Conservation (phyloP, 306 rosid genomes). For the Herpetospermum pedunculosum region DNA sequence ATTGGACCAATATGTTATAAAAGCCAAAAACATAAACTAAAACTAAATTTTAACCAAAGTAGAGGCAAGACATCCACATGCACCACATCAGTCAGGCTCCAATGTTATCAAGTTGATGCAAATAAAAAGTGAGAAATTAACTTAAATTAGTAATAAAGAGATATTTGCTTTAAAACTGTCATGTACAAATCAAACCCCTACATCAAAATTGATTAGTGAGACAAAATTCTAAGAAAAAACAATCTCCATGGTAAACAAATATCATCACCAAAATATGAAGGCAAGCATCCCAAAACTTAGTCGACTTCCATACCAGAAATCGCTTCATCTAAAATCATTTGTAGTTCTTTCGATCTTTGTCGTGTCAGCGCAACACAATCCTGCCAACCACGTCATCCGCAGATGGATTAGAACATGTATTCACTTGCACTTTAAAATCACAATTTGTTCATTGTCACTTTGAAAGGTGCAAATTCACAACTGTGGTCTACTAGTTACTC, state of each 20-base stretch:
- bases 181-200: neutral
- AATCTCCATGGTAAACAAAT: neutral
- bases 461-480: neutral
- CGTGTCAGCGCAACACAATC: conserved; percentile 67
- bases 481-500: neutral
- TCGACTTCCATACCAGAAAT: conserved; percentile 51
- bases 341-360: conserved; percentile 68
- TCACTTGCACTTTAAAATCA: neutral
- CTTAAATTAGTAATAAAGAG: neutral
- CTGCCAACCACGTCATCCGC: conserved; percentile 37
- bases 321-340: conserved; percentile 43
- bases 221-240: neutral
- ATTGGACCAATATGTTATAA: neutral
- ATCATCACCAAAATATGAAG: neutral
- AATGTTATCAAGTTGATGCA: neutral
- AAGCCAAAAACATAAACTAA: neutral
- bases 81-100: neutral
- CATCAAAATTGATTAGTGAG: neutral
- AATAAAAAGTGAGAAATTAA: neutral
- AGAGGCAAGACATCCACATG: neutral
- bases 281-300: conserved; percentile 19
- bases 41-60: neutral
- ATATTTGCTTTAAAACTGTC: neutral
- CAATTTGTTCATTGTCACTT: neutral
- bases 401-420: neutral